A percentile compares a stretch with the other conserved stretches of the same genome.
These are phyloP conservation scores for Zymoseptoria passerinii DNA, from an alignment of 2,329 filamentous ascomycete species.

Conservation along the genomic window DNA sequence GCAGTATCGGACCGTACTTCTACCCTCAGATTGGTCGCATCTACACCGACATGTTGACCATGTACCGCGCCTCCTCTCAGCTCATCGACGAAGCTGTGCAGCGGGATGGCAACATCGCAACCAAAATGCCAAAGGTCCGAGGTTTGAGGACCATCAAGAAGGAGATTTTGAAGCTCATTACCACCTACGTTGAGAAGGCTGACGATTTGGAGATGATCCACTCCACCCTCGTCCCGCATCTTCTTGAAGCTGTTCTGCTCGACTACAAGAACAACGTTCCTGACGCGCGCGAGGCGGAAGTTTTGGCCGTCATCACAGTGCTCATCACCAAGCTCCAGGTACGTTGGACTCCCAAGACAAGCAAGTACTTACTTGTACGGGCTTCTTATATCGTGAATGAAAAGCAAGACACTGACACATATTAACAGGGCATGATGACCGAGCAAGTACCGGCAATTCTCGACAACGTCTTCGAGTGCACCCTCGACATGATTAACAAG, in stretches of 20 bases:
- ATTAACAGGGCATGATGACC: constrained; percentile 75
- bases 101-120: constrained; percentile 80
- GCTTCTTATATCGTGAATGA: constrained; percentile 11
- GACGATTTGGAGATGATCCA: constrained; percentile 93
- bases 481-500: constrained; percentile 99
- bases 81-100: constrained; percentile 90
- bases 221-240: constrained; percentile 86
- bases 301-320: constrained; percentile 93
- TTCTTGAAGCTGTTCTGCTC: constrained; percentile 84
- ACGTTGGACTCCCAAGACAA: constrained; percentile 52
- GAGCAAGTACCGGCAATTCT: constrained; percentile 96
- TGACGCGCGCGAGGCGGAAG: constrained; percentile 90
- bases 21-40: constrained; percentile 96
- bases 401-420: constrained; percentile 25
- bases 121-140: constrained; percentile 94
- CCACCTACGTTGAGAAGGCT: constrained; percentile 95
- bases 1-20: constrained; percentile 93
- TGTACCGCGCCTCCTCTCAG: constrained; percentile 96
- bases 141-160: constrained; percentile 97
- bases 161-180: constrained; percentile 95
- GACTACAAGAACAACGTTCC: constrained; percentile 98
- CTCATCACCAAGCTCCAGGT: constrained; percentile 95
- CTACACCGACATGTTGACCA: constrained; percentile 96
- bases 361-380: constrained; percentile 42
- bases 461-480: constrained; percentile 98